Evolutionary conservation across 768 basidiomycete species (phyloP).

Genomic region (Erythrobasidium yunnanense): DNA sequence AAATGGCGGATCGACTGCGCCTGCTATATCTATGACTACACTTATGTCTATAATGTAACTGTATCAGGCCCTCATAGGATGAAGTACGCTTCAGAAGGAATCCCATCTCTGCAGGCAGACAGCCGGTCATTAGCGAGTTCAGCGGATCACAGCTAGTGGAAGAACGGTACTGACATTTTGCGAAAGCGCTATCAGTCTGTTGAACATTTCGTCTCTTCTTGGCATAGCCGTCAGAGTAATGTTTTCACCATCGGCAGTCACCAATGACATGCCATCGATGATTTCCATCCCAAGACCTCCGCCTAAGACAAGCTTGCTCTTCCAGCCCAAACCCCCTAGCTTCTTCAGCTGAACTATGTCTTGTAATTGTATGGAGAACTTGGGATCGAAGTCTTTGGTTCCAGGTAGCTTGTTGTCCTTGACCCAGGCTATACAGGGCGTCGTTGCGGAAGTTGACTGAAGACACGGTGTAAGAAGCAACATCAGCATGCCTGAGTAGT

Average conservation of each 20-base stretch:
- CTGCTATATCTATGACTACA: no score
- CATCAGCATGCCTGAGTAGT: background rate
- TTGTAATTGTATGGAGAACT: constrained; percentile 37
- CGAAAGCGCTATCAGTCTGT: constrained; percentile 36
- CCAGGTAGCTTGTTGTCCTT: constrained; percentile 19
- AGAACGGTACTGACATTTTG: constrained; percentile 1
- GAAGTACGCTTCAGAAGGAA: constrained; percentile 14
- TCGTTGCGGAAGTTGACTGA: constrained; percentile 38
- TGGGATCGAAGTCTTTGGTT: constrained; percentile 17
- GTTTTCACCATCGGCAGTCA: constrained; percentile 35
- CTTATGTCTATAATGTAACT: no score
- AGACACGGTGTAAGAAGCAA: background rate
- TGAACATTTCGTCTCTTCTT: constrained; percentile 43
- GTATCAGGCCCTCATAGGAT: no score
- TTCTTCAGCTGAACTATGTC: constrained; percentile 40
- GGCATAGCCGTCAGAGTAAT: constrained; percentile 39
- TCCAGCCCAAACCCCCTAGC: constrained; percentile 45
- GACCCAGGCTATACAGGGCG: constrained; percentile 40
- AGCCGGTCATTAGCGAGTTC: background rate
- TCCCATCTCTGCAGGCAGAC: constrained; percentile 9
- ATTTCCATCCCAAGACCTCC: constrained; percentile 36
- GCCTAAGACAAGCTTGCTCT: constrained; percentile 44
- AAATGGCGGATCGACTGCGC: no score
- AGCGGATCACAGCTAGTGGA: background rate
- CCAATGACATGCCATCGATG: constrained; percentile 40